Evolutionary conservation across 2,329 filamentous ascomycete genomes (phyloP).

Genomic region (Microcera coccophila): DNA sequence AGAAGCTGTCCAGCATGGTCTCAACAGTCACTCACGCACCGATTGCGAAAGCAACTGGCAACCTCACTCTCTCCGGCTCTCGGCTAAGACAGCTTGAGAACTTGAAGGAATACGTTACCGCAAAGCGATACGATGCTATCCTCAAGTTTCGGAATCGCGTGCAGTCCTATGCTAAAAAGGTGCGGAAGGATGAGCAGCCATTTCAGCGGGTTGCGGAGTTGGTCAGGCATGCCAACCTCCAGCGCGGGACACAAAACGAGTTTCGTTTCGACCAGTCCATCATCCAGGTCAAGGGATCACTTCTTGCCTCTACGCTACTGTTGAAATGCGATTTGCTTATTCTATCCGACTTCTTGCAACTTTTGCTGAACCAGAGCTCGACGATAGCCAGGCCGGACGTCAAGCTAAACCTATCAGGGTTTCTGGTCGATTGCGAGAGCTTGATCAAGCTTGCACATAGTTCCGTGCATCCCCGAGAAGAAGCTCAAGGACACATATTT

Average conservation of each 20-base stretch:
- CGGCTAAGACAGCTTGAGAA: constrained; percentile 5
- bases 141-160: constrained; percentile 11
- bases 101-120: constrained; percentile 1
- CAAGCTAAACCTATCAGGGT: too few relatives aligned
- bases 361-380: too few relatives aligned
- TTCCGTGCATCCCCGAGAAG: too few relatives aligned
- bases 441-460: too few relatives aligned
- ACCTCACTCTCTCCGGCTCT: not conserved
- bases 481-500: too few relatives aligned
- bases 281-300: constrained; percentile 33
- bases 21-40: not conserved
- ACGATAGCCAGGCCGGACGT: too few relatives aligned
- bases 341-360: too few relatives aligned
- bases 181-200: constrained; percentile 46
- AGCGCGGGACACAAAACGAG: constrained; percentile 13
- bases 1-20: constrained; percentile 2
- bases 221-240: constrained; percentile 38
- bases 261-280: constrained; percentile 36
- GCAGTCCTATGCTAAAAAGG: constrained; percentile 17
- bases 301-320: constrained; percentile 43
- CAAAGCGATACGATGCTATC: constrained; percentile 7
- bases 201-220: constrained; percentile 45
- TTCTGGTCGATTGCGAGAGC: too few relatives aligned
- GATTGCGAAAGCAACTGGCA: not conserved
- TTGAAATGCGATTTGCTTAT: too few relatives aligned